Evolutionary conservation across 495 filamentous ascomycete species (phyloP), one percentile per base, ranked within the genome.

Genomic region (Lophiotrema nucula): DNA sequence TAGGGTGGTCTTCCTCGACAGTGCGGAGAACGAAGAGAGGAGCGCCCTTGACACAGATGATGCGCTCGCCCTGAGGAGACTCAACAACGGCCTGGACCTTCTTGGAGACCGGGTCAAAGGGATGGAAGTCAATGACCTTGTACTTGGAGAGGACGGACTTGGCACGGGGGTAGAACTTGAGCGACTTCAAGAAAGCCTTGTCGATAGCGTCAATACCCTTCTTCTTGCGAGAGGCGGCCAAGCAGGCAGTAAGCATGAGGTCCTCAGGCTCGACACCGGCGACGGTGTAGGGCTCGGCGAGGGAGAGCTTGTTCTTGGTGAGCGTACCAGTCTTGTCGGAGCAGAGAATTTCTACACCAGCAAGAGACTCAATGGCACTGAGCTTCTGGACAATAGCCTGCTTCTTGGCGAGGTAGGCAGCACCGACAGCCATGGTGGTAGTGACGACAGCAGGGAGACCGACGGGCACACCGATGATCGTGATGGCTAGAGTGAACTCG

Each of bases 381-480:
- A 96, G 83, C 78, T 95, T 96, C 78, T 96, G 91, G 67, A 96
- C 91, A 67, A 96, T 96, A 25, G 91, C 91, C 76, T 95, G 90
- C 79, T 95, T 93, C 76, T 89, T 91, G 54, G 91, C 91, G 58
- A 96, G 81, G 72, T 95, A 95, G 44, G 89, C 89, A 68, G 91
- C 91, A 76, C 91, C 91, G 67, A 96, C 91, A 74, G 91, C 90
- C 89, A 96, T 92, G 59, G 91, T 96, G 50, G 91, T 96, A 55
- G 91, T 96, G 57, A 92, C 92, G 69, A 96, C 91, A 56, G 92
- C 91, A 18, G 91, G 91, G 39, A 96, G 88, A 88, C 91, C 91
- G 74, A 96, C 91, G 51, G 91, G 91, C 24, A 96, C 91, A 82
- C 91, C 91, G 58, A 96, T 87, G 65, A 96, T 95, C 64, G 92